These are phyloP conservation scores for Cryptosporidium viatorum DNA, from an alignment of 169 alveolate species.

Conservation along the genomic window DNA sequence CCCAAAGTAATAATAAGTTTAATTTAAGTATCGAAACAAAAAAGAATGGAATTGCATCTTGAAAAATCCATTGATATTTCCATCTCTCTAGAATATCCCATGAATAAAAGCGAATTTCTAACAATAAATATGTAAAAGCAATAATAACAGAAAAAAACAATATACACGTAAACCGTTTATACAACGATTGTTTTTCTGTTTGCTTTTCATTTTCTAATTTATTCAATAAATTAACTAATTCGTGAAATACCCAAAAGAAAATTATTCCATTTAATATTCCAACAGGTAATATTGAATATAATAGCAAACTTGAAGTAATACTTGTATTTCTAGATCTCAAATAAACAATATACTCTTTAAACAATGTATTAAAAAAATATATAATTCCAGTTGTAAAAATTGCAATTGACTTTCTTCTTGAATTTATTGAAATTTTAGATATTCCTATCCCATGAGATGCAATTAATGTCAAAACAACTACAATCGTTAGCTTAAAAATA, in stretches of 20 bases:
- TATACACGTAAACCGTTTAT: constrained; percentile 10
- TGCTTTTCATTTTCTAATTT: constrained; percentile 10
- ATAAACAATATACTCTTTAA: constrained; percentile 26
- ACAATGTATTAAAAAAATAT: constrained; percentile 3
- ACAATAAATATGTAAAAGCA: constrained; percentile 11
- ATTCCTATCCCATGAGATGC: constrained; percentile 50
- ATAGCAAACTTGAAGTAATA: not conserved
- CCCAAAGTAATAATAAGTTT: constrained; percentile 23
- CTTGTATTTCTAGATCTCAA: not conserved
- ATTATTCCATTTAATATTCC: constrained; percentile 32
- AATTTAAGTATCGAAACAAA: not conserved
- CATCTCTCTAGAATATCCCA: constrained; percentile 26
- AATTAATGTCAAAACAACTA: constrained; percentile 33
- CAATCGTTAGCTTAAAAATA: constrained; percentile 9
- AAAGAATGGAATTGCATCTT: constrained; percentile 41
- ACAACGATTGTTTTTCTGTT: constrained; percentile 31
- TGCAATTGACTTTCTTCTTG: not conserved
- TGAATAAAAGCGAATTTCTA: constrained; percentile 14
- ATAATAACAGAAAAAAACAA: not conserved
- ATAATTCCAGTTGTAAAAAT: not conserved
- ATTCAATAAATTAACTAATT: not conserved
- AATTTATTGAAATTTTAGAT: constrained; percentile 3
- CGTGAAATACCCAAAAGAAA: constrained; percentile 59
- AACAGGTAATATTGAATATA: constrained; percentile 20
- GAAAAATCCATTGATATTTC: constrained; percentile 63